Evolutionary conservation across 1,139 yeast species (phyloP).

Genomic region (Saccharomycopsis phalli): DNA sequence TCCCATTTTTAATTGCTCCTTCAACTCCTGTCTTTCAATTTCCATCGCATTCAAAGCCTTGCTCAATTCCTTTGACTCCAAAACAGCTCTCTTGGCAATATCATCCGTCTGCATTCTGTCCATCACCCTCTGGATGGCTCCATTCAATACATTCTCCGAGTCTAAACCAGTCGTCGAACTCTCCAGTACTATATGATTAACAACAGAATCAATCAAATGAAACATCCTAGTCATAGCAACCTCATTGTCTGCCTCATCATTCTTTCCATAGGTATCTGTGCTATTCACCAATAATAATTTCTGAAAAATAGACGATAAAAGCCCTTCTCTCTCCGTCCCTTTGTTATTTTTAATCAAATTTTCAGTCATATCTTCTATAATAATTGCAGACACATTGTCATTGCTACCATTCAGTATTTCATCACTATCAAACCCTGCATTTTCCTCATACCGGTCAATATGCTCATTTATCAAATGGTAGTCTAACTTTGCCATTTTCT

Average conservation of each 20-base stretch:
- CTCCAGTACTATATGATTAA: constrained; percentile 56
- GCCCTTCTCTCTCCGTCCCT: constrained; percentile 64
- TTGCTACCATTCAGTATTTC: constrained; percentile 46
- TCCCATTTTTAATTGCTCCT: constrained; percentile 56
- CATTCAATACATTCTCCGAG: constrained; percentile 61
- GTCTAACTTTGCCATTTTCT: constrained; percentile 45
- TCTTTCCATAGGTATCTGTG: background rate
- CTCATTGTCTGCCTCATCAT: constrained; percentile 22
- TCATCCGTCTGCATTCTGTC: constrained; percentile 78
- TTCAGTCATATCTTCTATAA: constrained; percentile 64
- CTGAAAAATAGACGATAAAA: constrained; percentile 70
- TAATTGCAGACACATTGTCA: constrained; percentile 51
- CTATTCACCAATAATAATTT: constrained; percentile 53
- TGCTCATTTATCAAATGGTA: constrained; percentile 51
- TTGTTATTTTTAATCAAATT: constrained; percentile 62
- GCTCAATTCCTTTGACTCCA: constrained; percentile 54
- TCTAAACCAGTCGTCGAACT: constrained; percentile 34
- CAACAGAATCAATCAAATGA: constrained; percentile 53
- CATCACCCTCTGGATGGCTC: constrained; percentile 64
- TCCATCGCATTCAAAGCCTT: constrained; percentile 53
- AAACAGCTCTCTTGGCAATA: constrained; percentile 65
- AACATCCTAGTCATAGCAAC: constrained; percentile 26
- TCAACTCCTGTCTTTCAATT: constrained; percentile 63
- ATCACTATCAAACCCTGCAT: constrained; percentile 48
- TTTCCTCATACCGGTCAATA: constrained; percentile 44